Conservation (phyloP, 805 yeast species). For the Candida berthetii region DNA sequence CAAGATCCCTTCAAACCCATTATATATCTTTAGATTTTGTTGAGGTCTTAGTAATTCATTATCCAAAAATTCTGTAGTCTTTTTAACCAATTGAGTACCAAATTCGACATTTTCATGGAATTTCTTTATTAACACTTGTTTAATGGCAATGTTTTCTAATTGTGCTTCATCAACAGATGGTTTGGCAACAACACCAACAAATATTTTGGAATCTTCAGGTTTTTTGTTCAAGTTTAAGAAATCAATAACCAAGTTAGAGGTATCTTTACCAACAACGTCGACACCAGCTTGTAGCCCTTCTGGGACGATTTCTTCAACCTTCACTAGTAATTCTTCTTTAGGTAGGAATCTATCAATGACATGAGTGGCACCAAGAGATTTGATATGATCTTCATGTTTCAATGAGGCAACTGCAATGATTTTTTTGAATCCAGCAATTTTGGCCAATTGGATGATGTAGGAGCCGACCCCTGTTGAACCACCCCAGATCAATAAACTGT, state of each 20-base stretch:
- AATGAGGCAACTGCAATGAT: constrained; percentile 39
- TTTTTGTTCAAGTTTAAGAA: constrained; percentile 19
- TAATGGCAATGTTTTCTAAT: constrained; percentile 20
- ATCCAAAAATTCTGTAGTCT: constrained; percentile 26
- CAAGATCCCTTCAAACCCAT: constrained; percentile 27
- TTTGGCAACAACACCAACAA: constrained; percentile 34
- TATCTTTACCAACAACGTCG: constrained; percentile 37
- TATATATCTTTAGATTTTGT: constrained; percentile 25
- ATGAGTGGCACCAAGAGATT: constrained; percentile 36
- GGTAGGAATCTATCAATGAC: constrained; percentile 29
- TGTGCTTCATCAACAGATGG: constrained; percentile 21
- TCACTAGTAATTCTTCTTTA: constrained; percentile 14
- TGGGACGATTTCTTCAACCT: constrained; percentile 16
- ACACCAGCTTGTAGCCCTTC: constrained; percentile 30
- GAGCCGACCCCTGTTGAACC: constrained; percentile 42
- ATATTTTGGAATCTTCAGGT: constrained; percentile 10
- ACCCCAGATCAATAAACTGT: constrained; percentile 36
- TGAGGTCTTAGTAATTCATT: constrained; percentile 25
- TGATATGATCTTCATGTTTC: constrained; percentile 29
- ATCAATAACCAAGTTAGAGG: constrained; percentile 26
- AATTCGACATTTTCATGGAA: constrained; percentile 36
- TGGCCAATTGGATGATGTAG: constrained; percentile 36
- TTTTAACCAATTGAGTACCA: constrained; percentile 28
- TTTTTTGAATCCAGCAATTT: constrained; percentile 27
- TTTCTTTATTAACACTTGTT: constrained; percentile 30